Base-by-base conservation (phyloP, 805 yeast species). In the Metschnikowia dekortorum region DNA sequence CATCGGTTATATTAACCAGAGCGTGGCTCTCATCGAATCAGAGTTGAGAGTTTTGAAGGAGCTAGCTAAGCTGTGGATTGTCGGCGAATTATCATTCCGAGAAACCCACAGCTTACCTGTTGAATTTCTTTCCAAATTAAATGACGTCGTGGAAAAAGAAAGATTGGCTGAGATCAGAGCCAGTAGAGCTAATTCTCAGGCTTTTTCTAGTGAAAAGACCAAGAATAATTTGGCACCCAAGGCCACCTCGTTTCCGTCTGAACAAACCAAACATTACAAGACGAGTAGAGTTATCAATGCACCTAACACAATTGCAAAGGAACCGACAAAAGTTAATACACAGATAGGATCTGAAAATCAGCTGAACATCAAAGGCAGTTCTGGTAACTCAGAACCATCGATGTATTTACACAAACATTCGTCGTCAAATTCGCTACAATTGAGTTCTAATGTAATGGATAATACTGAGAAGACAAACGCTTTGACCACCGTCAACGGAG, bases 21-120 rank as follows among this genome's bases (percentile, higher is more conserved):
- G 76, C 8, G 59, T 60, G 49, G 53, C 51, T 5, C 57, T 69
- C 46, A 48, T 69, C 3, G 68, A 70, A 35, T 55, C 66, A 0
- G 61, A 70, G 50, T 8, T 70, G 1, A 49, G 49, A 6, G 63
- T 65, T 22, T 61, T 78, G 30, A 70, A 65, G 39, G 71, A 69
- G 30, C 70, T 79, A 44, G 70, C 71, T 4, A 48, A 53, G 16
- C 62, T 63, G 40, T 79, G 83, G 83, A 62, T 76, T 1, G 53
- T 64, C 8, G 67, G 73, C 34, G 80, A 76, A 46, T 43, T 74
- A 53, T 58, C 73, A 56, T 66, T 77, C 60, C 61, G 81, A 61
- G 65, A 69, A 58, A 52, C 63, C 4, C 67, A 70, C 52, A 54
- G 53, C 22, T 56, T 73, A 28, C 73, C 71, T 5, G 57, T 51